A percentile compares a stretch with the other conserved stretches of the same genome.
Evolutionary conservation across 2,329 filamentous ascomycete genomes (phyloP).

Genomic region (Alternaria ventricosa): DNA sequence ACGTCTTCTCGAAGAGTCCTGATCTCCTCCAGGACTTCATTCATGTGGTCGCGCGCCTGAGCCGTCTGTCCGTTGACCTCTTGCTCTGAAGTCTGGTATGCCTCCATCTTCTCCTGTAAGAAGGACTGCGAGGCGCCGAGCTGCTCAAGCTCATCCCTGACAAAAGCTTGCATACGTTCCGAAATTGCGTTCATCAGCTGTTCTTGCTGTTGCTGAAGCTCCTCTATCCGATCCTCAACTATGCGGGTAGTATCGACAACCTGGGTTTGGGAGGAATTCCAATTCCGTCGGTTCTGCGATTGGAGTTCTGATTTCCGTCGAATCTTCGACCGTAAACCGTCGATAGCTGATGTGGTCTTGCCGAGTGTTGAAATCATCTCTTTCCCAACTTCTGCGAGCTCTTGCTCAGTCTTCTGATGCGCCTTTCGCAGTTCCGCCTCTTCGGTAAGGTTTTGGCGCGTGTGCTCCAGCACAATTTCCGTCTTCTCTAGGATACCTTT

Average conservation of each 20-base stretch:
- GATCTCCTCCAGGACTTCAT: slow-evolving; percentile 89
- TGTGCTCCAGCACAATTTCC: slow-evolving; percentile 80
- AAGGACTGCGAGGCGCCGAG: slow-evolving; percentile 73
- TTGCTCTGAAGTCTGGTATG: slow-evolving; percentile 71
- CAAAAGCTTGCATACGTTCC: slow-evolving; percentile 75
- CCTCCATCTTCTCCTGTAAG: slow-evolving; percentile 70
- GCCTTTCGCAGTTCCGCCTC: slow-evolving; percentile 82
- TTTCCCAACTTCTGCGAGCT: slow-evolving; percentile 74
- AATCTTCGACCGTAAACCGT: slow-evolving; percentile 84
- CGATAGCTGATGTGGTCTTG: slow-evolving; percentile 79
- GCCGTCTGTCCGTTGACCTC: slow-evolving; percentile 72
- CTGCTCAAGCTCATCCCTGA: slow-evolving; percentile 75
- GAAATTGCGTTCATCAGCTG: slow-evolving; percentile 72
- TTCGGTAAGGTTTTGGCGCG: slow-evolving; percentile 76
- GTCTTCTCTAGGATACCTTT: slow-evolving; percentile 85
- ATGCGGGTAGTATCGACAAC: slow-evolving; percentile 78
- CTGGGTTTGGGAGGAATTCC: slow-evolving; percentile 76
- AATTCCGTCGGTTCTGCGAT: slow-evolving; percentile 75
- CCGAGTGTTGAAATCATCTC: slow-evolving; percentile 79
- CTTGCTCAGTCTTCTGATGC: slow-evolving; percentile 82
- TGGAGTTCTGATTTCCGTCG: slow-evolving; percentile 85
- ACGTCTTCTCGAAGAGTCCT: slow-evolving; percentile 87
- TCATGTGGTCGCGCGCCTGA: slow-evolving; percentile 82
- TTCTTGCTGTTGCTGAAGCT: slow-evolving; percentile 76
- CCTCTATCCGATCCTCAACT: slow-evolving; percentile 76